Base-by-base conservation (phyloP, 2,329 filamentous ascomycete genomes). In the Talaromyces sp. region DNA sequence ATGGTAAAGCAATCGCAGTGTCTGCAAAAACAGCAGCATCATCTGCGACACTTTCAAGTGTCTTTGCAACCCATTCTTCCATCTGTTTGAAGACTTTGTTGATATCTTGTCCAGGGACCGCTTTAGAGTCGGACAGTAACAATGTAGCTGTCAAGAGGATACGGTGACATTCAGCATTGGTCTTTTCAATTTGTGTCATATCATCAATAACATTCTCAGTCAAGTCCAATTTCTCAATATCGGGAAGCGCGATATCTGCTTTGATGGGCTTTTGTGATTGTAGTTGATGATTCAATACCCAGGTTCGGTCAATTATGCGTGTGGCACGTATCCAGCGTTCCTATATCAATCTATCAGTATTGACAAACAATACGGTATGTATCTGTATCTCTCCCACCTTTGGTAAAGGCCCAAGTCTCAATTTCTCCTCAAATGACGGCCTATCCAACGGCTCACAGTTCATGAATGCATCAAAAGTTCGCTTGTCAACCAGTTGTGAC, bases 401-500 rank as follows among this genome's bases (percentile, higher is more conserved):
- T 61, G 77, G 78, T 54, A 76, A 66, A 22, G 78, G 78, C 27
- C 78, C 78, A 54, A 74, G 48, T 22, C 78, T 75, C 66, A 80
- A 67, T 43, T 71, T 72, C 67, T 78, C 69, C 67, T 81, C 78
- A 58, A 80, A 76, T 13, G 71, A 71, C 24, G 73, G 70, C 54
- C 74, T 69, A 5, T 69, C 72, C 31, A 72, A 70, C 13, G 71
- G 68, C 70, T 81, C 78, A 56, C 77, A 78, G 65, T 77, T 76
- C 76, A 78, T 76, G 45, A 79, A 80, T 37, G 74, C 76, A 48
- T 74, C 72, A 59, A 75, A 79, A 11, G 69, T 71, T 52, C 78
- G 76, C 54, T 76, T 73, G 63, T 81, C 78, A 27, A 71, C 58
- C 47, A 72, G 62, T 1, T 72, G 62, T 0, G 73, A 72, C 11